A percentile compares a stretch with the other conserved stretches of the same genome.
phyloP scores from a whole-genome alignment of 1,139 yeast genomes.

The Suhomyces anneliseae region DNA sequence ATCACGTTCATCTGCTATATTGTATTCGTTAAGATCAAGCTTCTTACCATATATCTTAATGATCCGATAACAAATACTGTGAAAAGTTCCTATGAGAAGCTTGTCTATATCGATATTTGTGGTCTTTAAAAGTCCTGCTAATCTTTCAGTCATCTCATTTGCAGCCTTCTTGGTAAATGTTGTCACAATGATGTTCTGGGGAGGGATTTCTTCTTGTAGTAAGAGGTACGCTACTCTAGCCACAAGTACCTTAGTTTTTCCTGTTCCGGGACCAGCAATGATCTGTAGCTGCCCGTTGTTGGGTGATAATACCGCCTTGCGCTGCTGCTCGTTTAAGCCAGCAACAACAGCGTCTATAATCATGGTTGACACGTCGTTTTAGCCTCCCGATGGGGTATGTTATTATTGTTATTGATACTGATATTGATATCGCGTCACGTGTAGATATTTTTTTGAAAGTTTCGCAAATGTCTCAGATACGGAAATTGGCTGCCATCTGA shows the following conservation, averaged over 20 bases:
- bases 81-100: slow-evolving; percentile 81
- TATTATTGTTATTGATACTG: neutral
- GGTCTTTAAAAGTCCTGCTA: slow-evolving; percentile 40
- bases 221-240: slow-evolving; percentile 75
- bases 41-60: slow-evolving; percentile 56
- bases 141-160: slow-evolving; percentile 70
- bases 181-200: slow-evolving; percentile 71
- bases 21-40: slow-evolving; percentile 49
- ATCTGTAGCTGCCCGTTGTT: slow-evolving; percentile 61
- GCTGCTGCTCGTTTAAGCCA: slow-evolving; percentile 59
- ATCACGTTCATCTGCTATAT: slow-evolving; percentile 71
- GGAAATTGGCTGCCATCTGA: too few species aligned
- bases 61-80: slow-evolving; percentile 68
- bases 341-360: neutral
- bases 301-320: slow-evolving; percentile 59
- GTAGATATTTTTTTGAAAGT: neutral
- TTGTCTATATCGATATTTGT: slow-evolving; percentile 37
- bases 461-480: too few species aligned
- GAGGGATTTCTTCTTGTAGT: slow-evolving; percentile 48
- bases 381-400: neutral
- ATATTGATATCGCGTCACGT: neutral
- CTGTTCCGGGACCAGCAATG: slow-evolving; percentile 91
- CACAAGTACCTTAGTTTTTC: slow-evolving; percentile 79
- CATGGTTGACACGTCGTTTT: neutral
- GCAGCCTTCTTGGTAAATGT: slow-evolving; percentile 94